These are phyloP conservation scores for Hypomyces rosellus DNA, from an alignment of 2,329 filamentous ascomycete genomes.

Conservation along the genomic window DNA sequence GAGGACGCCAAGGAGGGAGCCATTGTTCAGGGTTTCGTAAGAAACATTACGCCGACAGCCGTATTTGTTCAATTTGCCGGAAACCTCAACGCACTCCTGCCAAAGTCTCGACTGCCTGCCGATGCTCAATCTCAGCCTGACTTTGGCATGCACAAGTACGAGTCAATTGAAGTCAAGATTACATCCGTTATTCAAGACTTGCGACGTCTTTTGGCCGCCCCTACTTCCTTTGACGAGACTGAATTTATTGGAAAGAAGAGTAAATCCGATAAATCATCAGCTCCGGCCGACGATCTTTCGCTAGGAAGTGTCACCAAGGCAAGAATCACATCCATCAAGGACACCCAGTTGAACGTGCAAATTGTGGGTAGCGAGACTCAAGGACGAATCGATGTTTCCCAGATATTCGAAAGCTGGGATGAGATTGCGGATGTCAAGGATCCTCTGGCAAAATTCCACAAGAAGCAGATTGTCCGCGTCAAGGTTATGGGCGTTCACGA, in stretches of 20 bases:
- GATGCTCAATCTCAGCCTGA: conserved; percentile 61
- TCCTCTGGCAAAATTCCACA: conserved; percentile 66
- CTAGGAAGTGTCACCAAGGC: conserved; percentile 71
- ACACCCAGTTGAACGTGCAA: conserved; percentile 86
- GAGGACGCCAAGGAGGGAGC: conserved; percentile 65
- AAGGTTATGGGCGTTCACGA: conserved; percentile 84
- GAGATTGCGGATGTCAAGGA: conserved; percentile 77
- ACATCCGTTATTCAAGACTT: conserved; percentile 64
- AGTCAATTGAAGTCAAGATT: conserved; percentile 69
- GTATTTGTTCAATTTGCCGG: conserved; percentile 86
- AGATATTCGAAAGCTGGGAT: conserved; percentile 83
- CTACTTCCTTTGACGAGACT: conserved; percentile 39
- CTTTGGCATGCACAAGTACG: conserved; percentile 72
- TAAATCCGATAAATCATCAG: conserved; percentile 21
- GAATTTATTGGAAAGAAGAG: conserved; percentile 36
- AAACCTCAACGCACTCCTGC: conserved; percentile 69
- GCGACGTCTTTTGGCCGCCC: conserved; percentile 57
- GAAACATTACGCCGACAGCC: conserved; percentile 74
- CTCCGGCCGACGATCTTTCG: conserved; percentile 61
- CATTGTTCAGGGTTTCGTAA: conserved; percentile 70
- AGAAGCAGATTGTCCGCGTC: conserved; percentile 65
- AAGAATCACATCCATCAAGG: conserved; percentile 75
- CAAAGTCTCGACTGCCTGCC: conserved; percentile 69
- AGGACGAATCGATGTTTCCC: conserved; percentile 88
- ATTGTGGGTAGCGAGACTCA: conserved; percentile 68